Evolutionary conservation across 2,329 filamentous ascomycete genomes (phyloP).

Genomic region (Botryotinia convoluta): DNA sequence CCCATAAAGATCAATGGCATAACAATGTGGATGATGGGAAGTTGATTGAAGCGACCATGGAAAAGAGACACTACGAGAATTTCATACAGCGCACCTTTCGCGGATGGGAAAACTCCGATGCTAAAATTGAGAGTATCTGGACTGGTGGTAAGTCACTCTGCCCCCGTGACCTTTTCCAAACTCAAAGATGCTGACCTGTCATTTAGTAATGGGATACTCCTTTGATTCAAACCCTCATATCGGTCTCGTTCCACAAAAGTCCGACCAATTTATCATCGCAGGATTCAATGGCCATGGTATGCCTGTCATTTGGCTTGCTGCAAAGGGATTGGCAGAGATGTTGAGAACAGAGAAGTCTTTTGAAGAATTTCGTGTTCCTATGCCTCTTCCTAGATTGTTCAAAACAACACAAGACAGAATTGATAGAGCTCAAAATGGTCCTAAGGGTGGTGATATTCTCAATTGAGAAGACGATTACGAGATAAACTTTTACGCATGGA

Average conservation of each 20-base stretch:
- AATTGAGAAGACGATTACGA: background rate
- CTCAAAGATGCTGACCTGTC: background rate
- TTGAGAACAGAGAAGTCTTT: slow-evolving; percentile 37
- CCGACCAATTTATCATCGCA: slow-evolving; percentile 10
- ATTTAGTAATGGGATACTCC: slow-evolving; percentile 14
- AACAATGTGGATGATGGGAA: slow-evolving; percentile 46
- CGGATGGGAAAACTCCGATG: slow-evolving; percentile 46
- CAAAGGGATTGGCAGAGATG: slow-evolving; percentile 45
- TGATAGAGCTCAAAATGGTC: background rate
- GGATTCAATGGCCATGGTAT: slow-evolving; percentile 21
- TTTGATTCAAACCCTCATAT: slow-evolving; percentile 13
- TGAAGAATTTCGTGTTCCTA: slow-evolving; percentile 36
- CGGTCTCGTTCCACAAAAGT: background rate
- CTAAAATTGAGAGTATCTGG: slow-evolving; percentile 36
- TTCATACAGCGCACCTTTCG: slow-evolving; percentile 41
- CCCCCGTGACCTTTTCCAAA: background rate
- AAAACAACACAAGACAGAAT: slow-evolving; percentile 27
- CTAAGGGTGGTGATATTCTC: slow-evolving; percentile 6
- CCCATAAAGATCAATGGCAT: slow-evolving; percentile 42
- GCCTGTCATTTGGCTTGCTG: slow-evolving; percentile 38
- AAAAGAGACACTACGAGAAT: slow-evolving; percentile 43
- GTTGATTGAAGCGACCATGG: slow-evolving; percentile 40
- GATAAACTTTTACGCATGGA: background rate
- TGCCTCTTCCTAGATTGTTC: slow-evolving; percentile 39
- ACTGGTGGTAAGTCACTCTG: slow-evolving; percentile 21